These are phyloP conservation scores for Pestalotiopsis sp. DNA, from an alignment of 2,329 filamentous ascomycete species.

Conservation along the genomic window DNA sequence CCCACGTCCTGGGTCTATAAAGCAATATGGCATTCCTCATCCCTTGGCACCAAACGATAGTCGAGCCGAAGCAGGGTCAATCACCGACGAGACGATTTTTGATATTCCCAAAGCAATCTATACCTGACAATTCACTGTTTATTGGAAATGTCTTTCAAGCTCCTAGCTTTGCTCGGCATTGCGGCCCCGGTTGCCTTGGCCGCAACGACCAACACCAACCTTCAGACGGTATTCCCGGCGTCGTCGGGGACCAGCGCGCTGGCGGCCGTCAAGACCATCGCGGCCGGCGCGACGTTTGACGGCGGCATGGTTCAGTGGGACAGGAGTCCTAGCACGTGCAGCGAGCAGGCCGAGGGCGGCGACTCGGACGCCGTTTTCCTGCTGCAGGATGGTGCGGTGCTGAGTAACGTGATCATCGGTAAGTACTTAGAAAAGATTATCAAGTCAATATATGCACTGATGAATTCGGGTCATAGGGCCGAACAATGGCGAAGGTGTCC, in stretches of 20 bases:
- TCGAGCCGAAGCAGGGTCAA: too few relatives aligned
- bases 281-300: constrained; percentile 46
- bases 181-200: background rate
- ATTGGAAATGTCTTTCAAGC: background rate
- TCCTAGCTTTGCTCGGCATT: background rate
- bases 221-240: constrained; percentile 35
- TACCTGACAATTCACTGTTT: background rate
- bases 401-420: constrained; percentile 5
- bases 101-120: too few relatives aligned
- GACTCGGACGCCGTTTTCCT: constrained; percentile 7
- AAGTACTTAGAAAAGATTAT: background rate
- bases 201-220: constrained; percentile 26
- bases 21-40: background rate
- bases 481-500: background rate
- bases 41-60: background rate
- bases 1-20: background rate
- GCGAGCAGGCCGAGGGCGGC: constrained; percentile 6
- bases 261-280: constrained; percentile 44
- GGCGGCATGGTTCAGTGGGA: constrained; percentile 43
- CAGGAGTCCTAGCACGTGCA: constrained; percentile 24
- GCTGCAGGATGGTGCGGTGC: background rate
- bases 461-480: background rate
- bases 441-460: background rate
- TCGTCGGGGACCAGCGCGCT: constrained; percentile 43
- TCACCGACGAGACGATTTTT: too few relatives aligned